Percentiles rank a stretch among this genome's conserved stretches.
Evolutionary conservation across 306 rosid genomes (phyloP).

Genomic region (Albizia julibrissin): DNA sequence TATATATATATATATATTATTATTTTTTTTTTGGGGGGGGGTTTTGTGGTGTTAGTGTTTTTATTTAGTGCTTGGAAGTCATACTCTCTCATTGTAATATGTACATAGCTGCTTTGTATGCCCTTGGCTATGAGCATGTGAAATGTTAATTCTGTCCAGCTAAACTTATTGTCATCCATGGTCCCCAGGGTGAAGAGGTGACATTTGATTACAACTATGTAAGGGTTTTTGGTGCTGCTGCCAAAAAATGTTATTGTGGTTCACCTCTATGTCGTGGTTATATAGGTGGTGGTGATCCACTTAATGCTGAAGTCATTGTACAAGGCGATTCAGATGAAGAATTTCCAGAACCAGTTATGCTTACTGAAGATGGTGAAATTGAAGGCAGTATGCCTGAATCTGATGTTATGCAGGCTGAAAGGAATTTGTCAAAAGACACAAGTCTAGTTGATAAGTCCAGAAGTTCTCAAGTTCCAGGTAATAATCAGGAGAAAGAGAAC

Average conservation of each 20-base stretch:
- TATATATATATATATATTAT: too few species aligned
- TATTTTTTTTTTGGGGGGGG: background rate
- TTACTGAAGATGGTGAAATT: conserved; percentile 49
- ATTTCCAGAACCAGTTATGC: conserved; percentile 81
- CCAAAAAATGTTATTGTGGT: conserved; percentile 92
- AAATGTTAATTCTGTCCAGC: conserved; percentile 13
- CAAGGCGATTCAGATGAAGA: conserved; percentile 98
- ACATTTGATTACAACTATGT: conserved; percentile 99
- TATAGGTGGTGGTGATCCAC: conserved; percentile 92
- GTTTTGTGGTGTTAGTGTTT: background rate
- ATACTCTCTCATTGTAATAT: conserved; percentile 20
- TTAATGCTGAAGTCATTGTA: conserved; percentile 60
- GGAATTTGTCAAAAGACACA: conserved; percentile 40
- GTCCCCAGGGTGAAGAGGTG: conserved; percentile 93
- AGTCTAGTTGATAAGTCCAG: conserved; percentile 41
- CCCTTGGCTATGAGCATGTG: conserved; percentile 26
- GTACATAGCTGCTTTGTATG: conserved; percentile 29
- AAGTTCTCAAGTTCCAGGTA: conserved; percentile 32
- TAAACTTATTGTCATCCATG: conserved; percentile 31
- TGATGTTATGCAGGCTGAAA: conserved; percentile 37
- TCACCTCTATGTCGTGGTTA: conserved; percentile 84
- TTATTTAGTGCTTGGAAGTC: conserved; percentile 27
- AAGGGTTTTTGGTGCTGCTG: conserved; percentile 99
- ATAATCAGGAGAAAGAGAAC: conserved; percentile 52
- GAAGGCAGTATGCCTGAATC: conserved; percentile 36